A percentile compares a stretch with the other conserved stretches of the same genome.
Evolutionary conservation across 1,284 basidiomycete genomes (phyloP).

Genomic region (Cutaneotrichosporon sp.): DNA sequence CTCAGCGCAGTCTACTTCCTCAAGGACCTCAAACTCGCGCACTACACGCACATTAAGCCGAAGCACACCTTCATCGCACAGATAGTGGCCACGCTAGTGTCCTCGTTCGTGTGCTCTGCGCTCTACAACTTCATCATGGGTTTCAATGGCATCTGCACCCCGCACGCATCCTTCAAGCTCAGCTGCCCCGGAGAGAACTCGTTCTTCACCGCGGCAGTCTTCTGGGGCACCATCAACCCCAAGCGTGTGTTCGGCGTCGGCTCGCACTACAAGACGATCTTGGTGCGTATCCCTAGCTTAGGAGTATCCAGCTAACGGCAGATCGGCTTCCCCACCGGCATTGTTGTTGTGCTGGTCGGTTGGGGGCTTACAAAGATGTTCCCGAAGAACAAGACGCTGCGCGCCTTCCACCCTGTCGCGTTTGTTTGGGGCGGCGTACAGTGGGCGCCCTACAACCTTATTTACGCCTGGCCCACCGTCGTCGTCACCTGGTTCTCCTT

Average conservation of each 20-base stretch:
- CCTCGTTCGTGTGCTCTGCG: slow-evolving; percentile 33
- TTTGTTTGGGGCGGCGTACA: slow-evolving; percentile 12
- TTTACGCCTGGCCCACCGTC: slow-evolving; percentile 8
- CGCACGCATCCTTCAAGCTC: slow-evolving; percentile 27
- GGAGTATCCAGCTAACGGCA: too few relatives aligned
- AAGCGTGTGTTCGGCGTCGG: slow-evolving; percentile 68
- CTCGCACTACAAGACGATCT: slow-evolving; percentile 62
- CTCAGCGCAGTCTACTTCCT: slow-evolving; percentile 56
- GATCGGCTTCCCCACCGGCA: slow-evolving; percentile 62
- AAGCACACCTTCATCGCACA: slow-evolving; percentile 66
- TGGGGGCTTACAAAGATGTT: slow-evolving; percentile 12
- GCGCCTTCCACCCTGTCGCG: slow-evolving; percentile 19
- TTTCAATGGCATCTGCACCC: slow-evolving; percentile 31
- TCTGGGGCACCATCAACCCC: slow-evolving; percentile 80
- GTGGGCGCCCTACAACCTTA: slow-evolving; percentile 20
- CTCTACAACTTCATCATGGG: slow-evolving; percentile 36
- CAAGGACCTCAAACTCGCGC: slow-evolving; percentile 58
- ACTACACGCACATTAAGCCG: slow-evolving; percentile 39
- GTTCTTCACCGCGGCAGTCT: slow-evolving; percentile 48
- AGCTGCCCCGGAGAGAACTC: slow-evolving; percentile 24
- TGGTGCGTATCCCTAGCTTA: slow-evolving; percentile 10
- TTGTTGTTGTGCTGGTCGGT: slow-evolving; percentile 55
- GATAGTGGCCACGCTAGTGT: slow-evolving; percentile 64
- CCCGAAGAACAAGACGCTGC: slow-evolving; percentile 12
- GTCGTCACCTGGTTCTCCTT: slow-evolving; percentile 29